Evolutionary conservation across 345 rosid genomes (phyloP), one percentile per base, ranked within the genome.

Genomic region (Dipteronia dyeriana): DNA sequence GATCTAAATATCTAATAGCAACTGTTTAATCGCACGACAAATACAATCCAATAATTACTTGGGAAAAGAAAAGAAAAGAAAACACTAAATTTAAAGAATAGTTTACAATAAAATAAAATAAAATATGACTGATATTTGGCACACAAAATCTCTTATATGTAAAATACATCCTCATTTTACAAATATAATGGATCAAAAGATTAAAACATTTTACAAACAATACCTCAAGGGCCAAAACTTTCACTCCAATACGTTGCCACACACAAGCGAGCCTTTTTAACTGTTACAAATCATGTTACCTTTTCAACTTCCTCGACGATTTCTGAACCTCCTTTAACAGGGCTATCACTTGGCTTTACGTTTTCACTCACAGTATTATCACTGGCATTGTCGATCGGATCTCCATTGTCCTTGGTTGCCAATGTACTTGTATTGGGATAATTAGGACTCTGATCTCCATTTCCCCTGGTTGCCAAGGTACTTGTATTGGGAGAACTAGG

Each of bases 371-470:
- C 43, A 25, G 76, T 34, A 38, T 51, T 83, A 70, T 59, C 63
- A 59, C 67, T 23, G 22, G 62, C 56, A 20, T 76, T 76, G 56
- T 70, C 31, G 11, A 60, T 69, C 0, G 60, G 80, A 76, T 82
- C 91, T 49, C 62, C 26, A 19, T 1, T 57, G 63, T 25, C 26
- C 22, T 10, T 9, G 12, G 69, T 47, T 20, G 62, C 45, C 70
- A 77, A 70, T 26, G 88, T 66, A 74, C 80, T 81, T 64, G 70
- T 79, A 34, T 74, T 63, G 5, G 85, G 86, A 41, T 79, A 71
- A 43, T 1, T 16, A 41, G 39, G 12, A 57, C 26, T 63, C 13
- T 88, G 69, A 74, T 79, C 84, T 59, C 73, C 83, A 68, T 69
- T 81, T 25, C 73, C 85, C 11, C 74, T 76, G 41, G 59, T 47